phyloP scores from a whole-genome alignment of 345 rosid species.

The Durio zibethinus region DNA sequence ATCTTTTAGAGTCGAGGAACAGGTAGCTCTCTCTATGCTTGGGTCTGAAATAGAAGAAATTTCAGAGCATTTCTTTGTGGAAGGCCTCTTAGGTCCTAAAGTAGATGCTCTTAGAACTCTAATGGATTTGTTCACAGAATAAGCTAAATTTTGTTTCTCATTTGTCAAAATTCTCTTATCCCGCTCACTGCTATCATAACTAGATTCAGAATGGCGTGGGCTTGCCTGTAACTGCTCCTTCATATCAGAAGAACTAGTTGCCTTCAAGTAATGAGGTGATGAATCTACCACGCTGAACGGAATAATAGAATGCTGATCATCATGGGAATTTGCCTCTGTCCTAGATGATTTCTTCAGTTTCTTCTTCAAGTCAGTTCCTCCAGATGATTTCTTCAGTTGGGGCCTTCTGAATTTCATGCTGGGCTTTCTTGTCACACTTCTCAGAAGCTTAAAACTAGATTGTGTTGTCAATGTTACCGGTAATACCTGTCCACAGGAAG shows the following conservation, averaged over 20 bases:
- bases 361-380: conserved; percentile 37
- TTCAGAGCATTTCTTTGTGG: conserved; percentile 21
- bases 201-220: neutral
- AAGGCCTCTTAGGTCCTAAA: conserved; percentile 36
- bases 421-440: conserved; percentile 43
- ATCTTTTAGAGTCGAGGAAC: conserved; percentile 77
- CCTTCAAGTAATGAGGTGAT: conserved; percentile 1
- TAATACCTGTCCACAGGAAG: conserved; percentile 39
- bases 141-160: neutral
- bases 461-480: conserved; percentile 31
- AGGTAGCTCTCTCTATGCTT: conserved; percentile 53
- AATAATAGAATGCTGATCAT: neutral
- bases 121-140: conserved; percentile 30
- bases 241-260: neutral
- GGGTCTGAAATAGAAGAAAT: conserved; percentile 18
- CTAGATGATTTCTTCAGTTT: neutral
- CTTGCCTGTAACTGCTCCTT: neutral
- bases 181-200: conserved; percentile 9
- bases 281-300: neutral
- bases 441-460: conserved; percentile 35
- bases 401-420: conserved; percentile 51
- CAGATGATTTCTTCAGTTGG: conserved; percentile 39
- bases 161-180: neutral
- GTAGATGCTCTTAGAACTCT: conserved; percentile 31
- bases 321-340: conserved; percentile 5